Base-by-base conservation (phyloP, 2,329 filamentous ascomycete genomes). In the Claviceps pazoutovae region DNA sequence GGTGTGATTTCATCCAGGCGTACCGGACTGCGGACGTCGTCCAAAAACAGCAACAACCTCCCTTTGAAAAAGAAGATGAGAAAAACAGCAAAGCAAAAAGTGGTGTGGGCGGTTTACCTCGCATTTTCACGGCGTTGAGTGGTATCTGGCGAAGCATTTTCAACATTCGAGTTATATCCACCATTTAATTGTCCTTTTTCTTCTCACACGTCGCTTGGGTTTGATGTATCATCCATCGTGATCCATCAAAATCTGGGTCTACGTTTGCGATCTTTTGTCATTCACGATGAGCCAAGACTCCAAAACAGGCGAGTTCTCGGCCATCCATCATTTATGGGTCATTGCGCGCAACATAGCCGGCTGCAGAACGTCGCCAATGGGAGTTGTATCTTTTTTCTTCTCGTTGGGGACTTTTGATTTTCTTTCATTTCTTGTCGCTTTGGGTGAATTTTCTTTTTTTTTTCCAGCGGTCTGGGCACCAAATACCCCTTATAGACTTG, bases 401-500 rank as follows among this genome's bases (percentile, higher is more conserved):
- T 17, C 8, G 30, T 53, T 47, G 30, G 38, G 44, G 48, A 38
- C 54, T 51, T 2, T 54, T 48, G 30, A 11, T 41, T 46, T 48
- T 37, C n/a, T 42, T 42, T 49, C 42, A 37, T 38, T 36, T 49
- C 36, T 36, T 48, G 9, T 41, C 17, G 19, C 8, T 47, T 47
- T 53, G 48, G 23, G 42, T 39, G 45, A 16, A 2, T n/a, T n/a
- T 26, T 26, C n/a, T 45, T 4, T 17, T 9, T 44, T 50, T 43
- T 42, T 53, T 56, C 60, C 53, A 60, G 56, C 61, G 57, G 57
- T 53, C 57, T 51, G 59, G 61, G 60, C 62, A 65, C 62, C 58
- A 62, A 67, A 67, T 66, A 68, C 64, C 65, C 55, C 51, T 46
- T 62, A 67, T 67, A 67, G 65, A 67, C 61, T 61, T 59, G 61